Base-by-base conservation (phyloP, 768 basidiomycete species). In the Suillus spraguei region DNA sequence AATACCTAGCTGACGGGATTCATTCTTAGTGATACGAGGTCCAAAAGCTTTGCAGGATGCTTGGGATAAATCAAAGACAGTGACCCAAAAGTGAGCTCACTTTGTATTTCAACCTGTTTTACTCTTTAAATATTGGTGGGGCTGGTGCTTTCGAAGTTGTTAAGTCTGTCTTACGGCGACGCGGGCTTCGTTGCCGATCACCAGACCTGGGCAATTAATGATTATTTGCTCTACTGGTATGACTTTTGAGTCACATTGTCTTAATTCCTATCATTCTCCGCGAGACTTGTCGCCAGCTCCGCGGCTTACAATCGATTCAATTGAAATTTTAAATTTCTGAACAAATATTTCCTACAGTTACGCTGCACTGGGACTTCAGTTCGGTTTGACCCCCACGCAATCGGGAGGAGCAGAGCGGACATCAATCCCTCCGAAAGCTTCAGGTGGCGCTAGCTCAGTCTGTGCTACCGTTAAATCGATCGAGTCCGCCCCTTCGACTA, bases 61-160 rank as follows among this genome's bases (percentile, higher is more conserved):
- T 61, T 98, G 95, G 95, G 92, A 98, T 75, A 86, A 86, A 67
- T 80, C 79, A 59, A 93, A 92, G 78, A 98, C 95, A 13, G 88
- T 96, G 20, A 85, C 84, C 66, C 96, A 98, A 85, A 98, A 97
- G 95, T 97, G 70, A 70, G 89, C 79, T 20, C 16, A 24, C 20
- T 5, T 10, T 10, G 9, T 1, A 20, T 41, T 22, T 58, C 0
- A 41, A 20, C 6, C 9, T 28, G 4, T 39, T 28, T 24, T 39
- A 5, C 6, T 39, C 3, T 33, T 24, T 24, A 24, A 56, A n/a
- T 36, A 4, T 11, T 7, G n/a, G 16, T 17, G 38, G 4, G 22
- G 16, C 38, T 24, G 22, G 14, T 16, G 9, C 5, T 24, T 56
- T 22, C 1, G 16, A 17, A 39, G 16, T 7, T 20, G 9, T n/a